Conservation (phyloP, 2,329 filamentous ascomycete species). For the Ploettnerulaceae sp. region DNA sequence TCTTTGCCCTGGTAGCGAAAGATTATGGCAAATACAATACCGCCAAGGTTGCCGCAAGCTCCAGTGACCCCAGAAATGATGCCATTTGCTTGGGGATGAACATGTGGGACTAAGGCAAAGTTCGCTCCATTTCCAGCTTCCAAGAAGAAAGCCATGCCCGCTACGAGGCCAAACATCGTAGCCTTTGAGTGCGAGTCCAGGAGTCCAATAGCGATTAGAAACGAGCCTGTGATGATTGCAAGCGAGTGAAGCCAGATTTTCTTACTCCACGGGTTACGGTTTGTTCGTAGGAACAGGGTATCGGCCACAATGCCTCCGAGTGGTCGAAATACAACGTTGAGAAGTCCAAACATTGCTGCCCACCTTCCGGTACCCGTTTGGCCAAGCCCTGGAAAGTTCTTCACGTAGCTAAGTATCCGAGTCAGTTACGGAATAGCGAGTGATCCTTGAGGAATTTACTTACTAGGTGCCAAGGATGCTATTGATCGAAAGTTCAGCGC, state of each 20-base stretch:
- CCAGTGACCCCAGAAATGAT: conserved; percentile 71
- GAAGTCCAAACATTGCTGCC: conserved; percentile 71
- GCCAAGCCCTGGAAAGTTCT: conserved; percentile 53
- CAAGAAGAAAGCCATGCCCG: conserved; percentile 73
- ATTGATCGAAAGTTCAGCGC: conserved; percentile 59
- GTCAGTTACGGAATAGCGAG: no score
- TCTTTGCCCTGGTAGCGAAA: conserved; percentile 69
- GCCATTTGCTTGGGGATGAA: conserved; percentile 75
- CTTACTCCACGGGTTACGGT: conserved; percentile 56
- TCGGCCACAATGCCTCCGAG: conserved; percentile 57
- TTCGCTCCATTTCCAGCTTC: conserved; percentile 83
- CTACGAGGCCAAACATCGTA: conserved; percentile 72
- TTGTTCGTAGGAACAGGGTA: conserved; percentile 30
- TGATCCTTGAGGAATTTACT: neutral
- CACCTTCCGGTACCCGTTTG: conserved; percentile 55
- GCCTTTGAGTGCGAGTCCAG: conserved; percentile 55
- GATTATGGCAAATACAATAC: conserved; percentile 77
- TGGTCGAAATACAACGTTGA: conserved; percentile 65
- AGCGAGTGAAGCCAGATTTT: conserved; percentile 56
- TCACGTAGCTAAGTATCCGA: conserved; percentile 39
- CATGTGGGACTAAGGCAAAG: conserved; percentile 81
- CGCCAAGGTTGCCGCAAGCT: conserved; percentile 77
- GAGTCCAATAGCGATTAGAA: conserved; percentile 60
- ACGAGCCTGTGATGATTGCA: conserved; percentile 50
- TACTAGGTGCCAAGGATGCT: conserved; percentile 50